Conservation (phyloP, 1,139 yeast genomes). For the Scheffersomyces quercinus region DNA sequence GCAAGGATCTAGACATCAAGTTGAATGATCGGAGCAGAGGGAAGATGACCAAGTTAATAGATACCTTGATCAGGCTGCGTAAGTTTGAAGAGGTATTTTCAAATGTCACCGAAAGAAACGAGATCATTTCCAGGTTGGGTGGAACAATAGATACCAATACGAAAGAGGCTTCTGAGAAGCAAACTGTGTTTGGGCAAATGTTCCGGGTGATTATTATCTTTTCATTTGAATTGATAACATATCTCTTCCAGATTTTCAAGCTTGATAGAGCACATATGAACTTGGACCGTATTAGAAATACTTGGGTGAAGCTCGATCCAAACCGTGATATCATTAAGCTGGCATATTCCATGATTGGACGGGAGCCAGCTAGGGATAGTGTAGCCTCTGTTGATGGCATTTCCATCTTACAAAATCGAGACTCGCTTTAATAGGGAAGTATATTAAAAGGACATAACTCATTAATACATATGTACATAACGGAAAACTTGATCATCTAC, state of each 20-base stretch:
- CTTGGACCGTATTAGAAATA: slow-evolving; percentile 42
- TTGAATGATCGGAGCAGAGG: slow-evolving; percentile 29
- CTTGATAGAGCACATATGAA: slow-evolving; percentile 46
- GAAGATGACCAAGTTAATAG: slow-evolving; percentile 31
- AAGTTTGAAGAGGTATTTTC: slow-evolving; percentile 34
- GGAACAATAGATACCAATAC: slow-evolving; percentile 6
- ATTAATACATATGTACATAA: too few species aligned
- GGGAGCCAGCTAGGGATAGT: slow-evolving; percentile 22
- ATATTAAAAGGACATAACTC: too few species aligned
- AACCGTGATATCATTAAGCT: slow-evolving; percentile 38
- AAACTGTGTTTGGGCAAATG: slow-evolving; percentile 7
- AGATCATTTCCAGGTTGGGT: slow-evolving; percentile 28
- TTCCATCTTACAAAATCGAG: background rate
- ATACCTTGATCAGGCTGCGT: slow-evolving; percentile 37
- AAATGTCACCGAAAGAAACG: slow-evolving; percentile 29
- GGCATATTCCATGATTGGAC: slow-evolving; percentile 40
- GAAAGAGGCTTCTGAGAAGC: background rate
- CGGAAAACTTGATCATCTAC: too few species aligned
- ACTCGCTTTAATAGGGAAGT: too few species aligned
- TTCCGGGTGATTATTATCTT: slow-evolving; percentile 28
- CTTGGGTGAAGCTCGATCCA: slow-evolving; percentile 50
- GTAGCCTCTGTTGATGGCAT: slow-evolving; percentile 8
- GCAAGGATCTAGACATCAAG: slow-evolving; percentile 46
- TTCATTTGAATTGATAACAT: slow-evolving; percentile 32
- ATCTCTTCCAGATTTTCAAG: slow-evolving; percentile 32